Evolutionary conservation across 1,284 basidiomycete species (phyloP), one percentile per base, ranked within the genome.

Genomic region (Trichosporon asahii): DNA sequence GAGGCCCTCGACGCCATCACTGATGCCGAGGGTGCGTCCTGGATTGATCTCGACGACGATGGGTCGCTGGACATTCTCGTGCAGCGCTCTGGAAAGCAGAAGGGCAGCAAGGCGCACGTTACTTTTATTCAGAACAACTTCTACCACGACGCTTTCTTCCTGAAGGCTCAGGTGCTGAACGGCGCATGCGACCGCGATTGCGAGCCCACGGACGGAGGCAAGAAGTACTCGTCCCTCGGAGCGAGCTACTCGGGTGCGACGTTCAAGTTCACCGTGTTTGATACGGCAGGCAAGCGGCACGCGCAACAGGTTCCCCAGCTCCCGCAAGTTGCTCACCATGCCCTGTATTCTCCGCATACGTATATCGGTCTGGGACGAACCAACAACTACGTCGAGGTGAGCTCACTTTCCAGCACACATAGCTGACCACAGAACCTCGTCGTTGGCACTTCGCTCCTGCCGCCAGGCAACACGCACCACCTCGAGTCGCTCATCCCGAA

Each of bases 401-500:
- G 85, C 78, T n/a, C 15, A 23, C 25, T 2, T 7, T 11, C 21
- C 11, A 15, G 25, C 2, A 2, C 14, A 3, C 25, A 27, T 4
- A 29, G 27, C 49, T 70, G 29, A 67, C 31, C 15, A 8, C 69
- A 84, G 86, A 95, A 95, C 79, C 87, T 97, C 3, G 94, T 95
- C 79, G 91, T 96, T 9, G 95, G 95, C 14, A 90, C 92, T 1
- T 95, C 94, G 18, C 87, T 92, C 33, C 89, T 92, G 74, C 84
- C 86, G 4, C 72, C 76, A 1, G 61, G 77, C 25, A 92, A 97
- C 78, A 91, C 86, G 74, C 92, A 96, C 79, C 90, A 91, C 76
- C 90, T 99, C 86, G 97, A 99, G 79, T 95, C 95, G 31, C 90
- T 99, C 18, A 94, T 99, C 60, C 97, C 97, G 0, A 99, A 99